Percentiles rank a stretch among this genome's conserved stretches.
phyloP scores from a whole-genome alignment of 371 early-diverging fungal genomes.

The Mortierella polycephala region DNA sequence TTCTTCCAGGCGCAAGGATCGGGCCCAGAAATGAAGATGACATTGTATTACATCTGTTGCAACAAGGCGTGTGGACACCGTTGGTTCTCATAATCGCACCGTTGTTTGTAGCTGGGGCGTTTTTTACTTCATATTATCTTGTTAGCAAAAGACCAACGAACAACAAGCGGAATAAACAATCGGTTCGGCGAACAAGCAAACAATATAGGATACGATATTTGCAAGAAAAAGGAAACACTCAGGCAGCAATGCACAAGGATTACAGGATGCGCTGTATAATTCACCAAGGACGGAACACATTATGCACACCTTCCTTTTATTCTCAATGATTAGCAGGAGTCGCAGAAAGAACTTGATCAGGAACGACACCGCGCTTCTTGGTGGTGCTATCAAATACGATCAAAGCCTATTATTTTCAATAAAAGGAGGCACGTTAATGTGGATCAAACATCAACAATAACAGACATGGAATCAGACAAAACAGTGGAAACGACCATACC shows the following conservation, averaged over 20 bases:
- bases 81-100: conserved; percentile 64
- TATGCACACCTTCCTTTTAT: no score
- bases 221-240: no score
- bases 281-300: no score
- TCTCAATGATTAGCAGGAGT: no score
- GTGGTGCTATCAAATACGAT: conserved; percentile 63
- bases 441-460: no score
- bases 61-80: conserved; percentile 80
- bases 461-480: neutral
- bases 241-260: no score
- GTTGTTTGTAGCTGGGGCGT: neutral
- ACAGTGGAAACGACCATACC: conserved; percentile 69
- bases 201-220: no score
- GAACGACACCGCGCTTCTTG: conserved; percentile 53
- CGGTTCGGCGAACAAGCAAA: no score
- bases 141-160: no score
- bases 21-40: conserved; percentile 89
- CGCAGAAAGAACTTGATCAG: conserved; percentile 1
- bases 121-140: conserved; percentile 17
- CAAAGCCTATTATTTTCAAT: conserved; percentile 55
- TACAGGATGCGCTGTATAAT: no score
- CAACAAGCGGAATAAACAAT: no score
- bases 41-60: conserved; percentile 91
- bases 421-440: neutral
- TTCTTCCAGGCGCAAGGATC: conserved; percentile 83